Evolutionary conservation across 164 flowering plant genomes (phyloP).

Genomic region (Liquidambar formosana): DNA sequence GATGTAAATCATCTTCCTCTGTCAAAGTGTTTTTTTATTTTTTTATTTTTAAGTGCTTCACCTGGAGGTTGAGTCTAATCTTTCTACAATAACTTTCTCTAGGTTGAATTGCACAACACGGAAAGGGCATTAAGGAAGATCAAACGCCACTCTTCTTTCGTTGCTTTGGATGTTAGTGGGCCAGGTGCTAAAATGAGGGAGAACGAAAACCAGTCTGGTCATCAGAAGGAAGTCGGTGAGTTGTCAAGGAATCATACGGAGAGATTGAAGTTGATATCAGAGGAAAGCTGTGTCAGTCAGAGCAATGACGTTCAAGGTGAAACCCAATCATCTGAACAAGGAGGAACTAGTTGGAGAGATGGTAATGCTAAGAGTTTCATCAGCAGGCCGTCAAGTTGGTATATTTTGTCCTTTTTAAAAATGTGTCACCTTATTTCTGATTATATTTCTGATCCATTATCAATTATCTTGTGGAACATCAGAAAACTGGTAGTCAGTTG

Average conservation of each 20-base stretch:
- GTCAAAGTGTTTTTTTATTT: no score
- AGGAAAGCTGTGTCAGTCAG: constrained; percentile 23
- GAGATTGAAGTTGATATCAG: constrained; percentile 31
- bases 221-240: constrained; percentile 30
- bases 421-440: background rate
- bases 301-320: constrained; percentile 28
- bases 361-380: constrained; percentile 25
- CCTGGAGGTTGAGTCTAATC: background rate
- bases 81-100: constrained; percentile 16
- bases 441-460: background rate
- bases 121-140: constrained; percentile 75
- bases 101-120: constrained; percentile 76
- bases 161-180: constrained; percentile 38
- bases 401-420: constrained; percentile 2
- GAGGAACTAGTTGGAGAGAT: constrained; percentile 18
- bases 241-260: constrained; percentile 30
- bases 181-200: constrained; percentile 24
- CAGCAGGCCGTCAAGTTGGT: constrained; percentile 74
- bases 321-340: constrained; percentile 25
- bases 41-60: background rate
- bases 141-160: constrained; percentile 62
- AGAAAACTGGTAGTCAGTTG: background rate
- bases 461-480: background rate
- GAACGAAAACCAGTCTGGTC: constrained; percentile 16
- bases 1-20: no score